Evolutionary conservation across 139 green algal species (phyloP).

Genomic region (Pseudopediastrum boryanum): DNA sequence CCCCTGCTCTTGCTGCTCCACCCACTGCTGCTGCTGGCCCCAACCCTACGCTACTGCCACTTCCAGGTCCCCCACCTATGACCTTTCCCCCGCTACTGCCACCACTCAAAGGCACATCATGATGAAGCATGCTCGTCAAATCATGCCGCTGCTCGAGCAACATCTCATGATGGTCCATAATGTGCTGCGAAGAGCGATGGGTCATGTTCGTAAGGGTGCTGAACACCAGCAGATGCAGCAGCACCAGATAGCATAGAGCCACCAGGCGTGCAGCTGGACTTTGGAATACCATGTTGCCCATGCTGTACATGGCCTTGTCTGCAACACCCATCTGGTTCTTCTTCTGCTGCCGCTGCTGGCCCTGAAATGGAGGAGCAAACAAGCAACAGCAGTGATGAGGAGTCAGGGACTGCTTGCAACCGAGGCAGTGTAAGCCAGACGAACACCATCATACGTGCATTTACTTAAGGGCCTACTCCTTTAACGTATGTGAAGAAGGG

Average conservation of each 20-base stretch:
- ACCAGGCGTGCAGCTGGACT: constrained; percentile 66
- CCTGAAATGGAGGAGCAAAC: constrained; percentile 4
- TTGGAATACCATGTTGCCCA: constrained; percentile 68
- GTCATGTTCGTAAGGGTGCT: constrained; percentile 57
- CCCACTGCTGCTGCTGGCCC: too few species aligned
- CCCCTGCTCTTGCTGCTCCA: too few species aligned
- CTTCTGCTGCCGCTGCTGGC: constrained; percentile 39
- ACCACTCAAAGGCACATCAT: too few species aligned
- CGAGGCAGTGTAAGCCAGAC: too few species aligned
- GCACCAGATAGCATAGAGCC: constrained; percentile 84
- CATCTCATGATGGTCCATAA: constrained; percentile 29
- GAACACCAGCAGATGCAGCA: constrained; percentile 88
- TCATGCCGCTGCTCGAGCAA: constrained; percentile 31
- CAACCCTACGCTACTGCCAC: too few species aligned
- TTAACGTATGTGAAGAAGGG: too few species aligned
- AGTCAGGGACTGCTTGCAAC: too few species aligned
- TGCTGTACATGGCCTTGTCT: constrained; percentile 49
- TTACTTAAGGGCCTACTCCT: too few species aligned
- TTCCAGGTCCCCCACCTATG: too few species aligned
- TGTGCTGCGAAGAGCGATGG: constrained; percentile 29
- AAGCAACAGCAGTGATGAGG: too few species aligned
- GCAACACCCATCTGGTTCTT: constrained; percentile 31
- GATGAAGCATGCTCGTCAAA: constrained; percentile 34
- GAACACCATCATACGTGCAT: too few species aligned
- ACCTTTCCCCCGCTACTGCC: too few species aligned